Conservation (phyloP, 768 basidiomycete genomes). For the Strobilomyces echinocephalus region DNA sequence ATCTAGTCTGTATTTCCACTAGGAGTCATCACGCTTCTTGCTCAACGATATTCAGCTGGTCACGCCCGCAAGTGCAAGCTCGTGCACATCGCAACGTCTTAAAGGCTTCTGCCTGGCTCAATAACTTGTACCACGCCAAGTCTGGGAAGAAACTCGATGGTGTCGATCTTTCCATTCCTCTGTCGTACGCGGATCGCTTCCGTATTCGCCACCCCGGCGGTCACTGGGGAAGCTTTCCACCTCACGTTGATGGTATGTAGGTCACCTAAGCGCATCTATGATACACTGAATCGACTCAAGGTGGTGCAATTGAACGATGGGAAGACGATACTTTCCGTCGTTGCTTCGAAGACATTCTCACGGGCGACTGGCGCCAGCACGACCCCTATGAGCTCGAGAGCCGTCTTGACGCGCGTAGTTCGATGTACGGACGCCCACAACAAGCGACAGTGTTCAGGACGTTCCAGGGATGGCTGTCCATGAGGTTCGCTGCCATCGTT, state of each 20-base stretch:
- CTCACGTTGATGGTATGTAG: constrained; percentile 48
- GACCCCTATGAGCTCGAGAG: constrained; percentile 62
- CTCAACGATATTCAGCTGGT: constrained; percentile 34
- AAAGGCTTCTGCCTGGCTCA: constrained; percentile 52
- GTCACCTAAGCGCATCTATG: constrained; percentile 20
- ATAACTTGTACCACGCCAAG: constrained; percentile 54
- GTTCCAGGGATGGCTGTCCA: constrained; percentile 76
- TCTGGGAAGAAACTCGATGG: constrained; percentile 38
- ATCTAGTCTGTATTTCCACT: constrained; percentile 49
- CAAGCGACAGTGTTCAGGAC: constrained; percentile 55
- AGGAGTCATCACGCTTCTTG: neutral
- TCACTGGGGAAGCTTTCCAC: constrained; percentile 50
- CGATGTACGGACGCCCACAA: constrained; percentile 55
- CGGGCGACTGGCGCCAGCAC: constrained; percentile 58
- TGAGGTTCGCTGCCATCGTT: constrained; percentile 42
- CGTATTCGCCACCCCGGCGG: constrained; percentile 66
- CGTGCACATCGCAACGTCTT: constrained; percentile 65
- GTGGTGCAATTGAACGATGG: constrained; percentile 74
- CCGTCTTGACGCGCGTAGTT: constrained; percentile 55
- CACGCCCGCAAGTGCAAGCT: constrained; percentile 58
- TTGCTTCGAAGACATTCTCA: constrained; percentile 59
- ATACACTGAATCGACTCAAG: constrained; percentile 27
- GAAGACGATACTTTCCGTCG: constrained; percentile 55
- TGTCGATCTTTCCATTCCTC: constrained; percentile 56
- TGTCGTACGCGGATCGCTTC: constrained; percentile 71